Base-by-base conservation (phyloP, 768 basidiomycete species). In the Boletus coccyginus region DNA sequence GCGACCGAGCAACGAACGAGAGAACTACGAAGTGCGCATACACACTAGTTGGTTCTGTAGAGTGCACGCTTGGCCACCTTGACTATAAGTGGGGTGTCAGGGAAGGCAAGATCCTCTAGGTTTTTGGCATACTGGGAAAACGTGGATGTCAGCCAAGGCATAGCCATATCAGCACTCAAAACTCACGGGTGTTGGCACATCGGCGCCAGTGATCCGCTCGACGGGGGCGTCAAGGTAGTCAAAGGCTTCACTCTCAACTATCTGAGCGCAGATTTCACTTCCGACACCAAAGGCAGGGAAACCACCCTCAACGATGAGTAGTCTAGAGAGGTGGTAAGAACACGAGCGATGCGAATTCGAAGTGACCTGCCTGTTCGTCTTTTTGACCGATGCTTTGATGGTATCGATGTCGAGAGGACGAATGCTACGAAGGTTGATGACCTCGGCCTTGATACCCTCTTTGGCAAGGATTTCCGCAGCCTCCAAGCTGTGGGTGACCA, bases 231-330 rank as follows among this genome's bases (percentile, higher is more conserved):
- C 97, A 36, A 99, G 88, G 78, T 93, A 98, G 77, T 98, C 94
- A 70, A 96, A 99, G 3, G 94, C 96, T 66, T 97, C 93, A 64
- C 92, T 92, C 81, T 99, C 97, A 53, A 96, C 81, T 64, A 98
- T 93, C 74, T 98, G 95, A 14, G 97, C 97, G 63, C 92, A 92
- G 66, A 99, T 96, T 76, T 99, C 97, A 65, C 94, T 95, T 62
- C 97, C 97, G 53, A 99, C 96, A 77, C 97, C 94, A 73, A 98
- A 98, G 48, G 84, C 87, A 39, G 97, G 97, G 93, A 97, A 99
- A 39, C 97, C 97, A 74, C 96, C 96, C 75, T 99, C 97, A 49
- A 94, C 95, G 55, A 90, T 92, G 52, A 99, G 80, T 60, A 99
- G 82, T 54, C 92, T 94, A 60, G 29, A 57, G 33, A 41, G 19